Base-by-base conservation (phyloP, 2,329 filamentous ascomycete genomes). In the Thelonectria rubi region DNA sequence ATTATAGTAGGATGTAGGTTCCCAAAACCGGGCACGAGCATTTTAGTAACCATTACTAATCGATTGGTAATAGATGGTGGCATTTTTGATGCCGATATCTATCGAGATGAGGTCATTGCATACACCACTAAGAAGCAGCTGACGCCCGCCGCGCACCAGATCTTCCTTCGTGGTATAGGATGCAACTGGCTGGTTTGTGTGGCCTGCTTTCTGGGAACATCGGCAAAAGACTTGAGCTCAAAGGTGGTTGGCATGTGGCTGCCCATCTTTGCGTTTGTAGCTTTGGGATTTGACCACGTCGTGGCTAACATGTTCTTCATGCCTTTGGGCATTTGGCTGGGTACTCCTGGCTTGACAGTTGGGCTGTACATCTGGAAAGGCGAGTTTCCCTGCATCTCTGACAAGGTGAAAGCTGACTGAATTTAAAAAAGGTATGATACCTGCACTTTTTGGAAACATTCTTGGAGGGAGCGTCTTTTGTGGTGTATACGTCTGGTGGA, bases 101-200 rank as follows among this genome's bases (percentile, higher is more conserved):
- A 81, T 68, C 76, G 73, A 51, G 73, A 76, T 0, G 74, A 81
- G 52, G 80, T 79, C 2, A 75, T 83, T 20, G 71, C 74, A 1
- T 83, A 82, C 52, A 80, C 81, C 0, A 81, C 76, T 10, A 76
- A 77, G 17, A 87, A 86, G 64, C 81, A 80, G 62, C 72, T 84
- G 10, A 76, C 72, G 0, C 83, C 84, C 0, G 65, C 76, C 3
- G 84, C 82, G 75, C 80, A 84, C 51, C 78, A 81, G 58, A 82
- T 87, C 52, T 85, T 87, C 67, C 72, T 86, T 0, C 78, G 82
- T 43, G 84, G 74, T 1, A 85, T 87, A 46, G 82, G 84, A 5
- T 82, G 80, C 66, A 86, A 86, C 72, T 87, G 84, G 84, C 79
- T 88, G 0, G 84, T 87, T 3, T 85, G 83, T 59, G 73, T 86